Base-by-base conservation (phyloP, 1,284 basidiomycete genomes). In the Puccinia polysora region DNA sequence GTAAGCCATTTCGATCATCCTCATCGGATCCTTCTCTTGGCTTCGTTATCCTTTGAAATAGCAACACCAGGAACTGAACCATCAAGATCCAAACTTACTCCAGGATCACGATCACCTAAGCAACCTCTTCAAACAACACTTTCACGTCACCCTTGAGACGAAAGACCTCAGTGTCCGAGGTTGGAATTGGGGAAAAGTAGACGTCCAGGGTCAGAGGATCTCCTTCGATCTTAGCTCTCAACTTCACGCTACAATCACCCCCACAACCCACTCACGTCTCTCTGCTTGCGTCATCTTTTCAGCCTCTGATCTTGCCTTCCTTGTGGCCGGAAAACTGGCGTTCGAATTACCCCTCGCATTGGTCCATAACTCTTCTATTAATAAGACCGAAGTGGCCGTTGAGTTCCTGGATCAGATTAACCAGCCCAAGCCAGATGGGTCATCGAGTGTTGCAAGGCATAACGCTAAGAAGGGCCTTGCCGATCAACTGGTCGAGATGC, bases 141-240 rank as follows among this genome's bases (percentile, higher is more conserved):
- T 93, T 82, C 86, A 85, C 73, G 83, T 94, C 74, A 86, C 88
- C 6, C 83, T 98, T 32, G 95, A 97, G 79, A 85, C 85, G 12
- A 88, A 87, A 79, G 96, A 99, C 77, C 84, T 88, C 20, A 89
- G 90, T 7, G 86, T 94, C 78, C 91, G 92, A 79, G 96, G 96
- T 0, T 98, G 93, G 93, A 98, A 99, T 80, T 99, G 96, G 96
- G 96, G 96, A 18, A 86, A 89, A 47, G 90, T 90, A 2, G 91
- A 95, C 78, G 92, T 98, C 75, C 89, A 91, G 84, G 89, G 93
- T 90, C 75, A 75, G 85, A 79, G 36, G 25, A 20, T 7, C 4
- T 45, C n/a, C n/a, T 12, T 1, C 93, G 90, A n/a, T n/a, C n/a
- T n/a, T n/a, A n/a, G n/a, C n/a, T n/a, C n/a, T n/a, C n/a, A n/a